A percentile compares a stretch with the other conserved stretches of the same genome.
phyloP scores from a whole-genome alignment of 176 grass and related monocot species.

The Lolium perenne region DNA sequence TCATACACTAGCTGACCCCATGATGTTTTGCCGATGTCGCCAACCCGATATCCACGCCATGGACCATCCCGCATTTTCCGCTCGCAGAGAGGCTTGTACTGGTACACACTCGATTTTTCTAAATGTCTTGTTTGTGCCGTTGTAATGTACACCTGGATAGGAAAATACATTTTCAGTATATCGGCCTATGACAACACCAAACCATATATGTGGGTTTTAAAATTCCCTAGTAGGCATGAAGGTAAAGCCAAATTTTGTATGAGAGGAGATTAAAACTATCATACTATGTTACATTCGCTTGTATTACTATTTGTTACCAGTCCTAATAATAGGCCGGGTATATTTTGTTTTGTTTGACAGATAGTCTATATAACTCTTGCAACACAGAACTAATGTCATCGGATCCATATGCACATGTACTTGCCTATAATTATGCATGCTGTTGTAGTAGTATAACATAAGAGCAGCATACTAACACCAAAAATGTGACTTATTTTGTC shows the following conservation, averaged over 20 bases:
- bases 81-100: slow-evolving; percentile 18
- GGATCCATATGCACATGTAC: not conserved
- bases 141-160: slow-evolving; percentile 6
- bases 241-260: not conserved
- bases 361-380: not conserved
- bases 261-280: not conserved
- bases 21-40: not conserved
- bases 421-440: not conserved
- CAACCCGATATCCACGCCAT: slow-evolving; percentile 10
- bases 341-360: no score
- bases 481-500: not conserved
- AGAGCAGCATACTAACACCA: not conserved
- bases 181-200: not conserved
- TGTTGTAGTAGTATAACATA: not conserved
- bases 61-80: not conserved
- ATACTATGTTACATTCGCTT: no score
- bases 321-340: no score
- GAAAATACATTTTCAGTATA: not conserved
- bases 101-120: not conserved
- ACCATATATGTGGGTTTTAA: not conserved
- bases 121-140: not conserved
- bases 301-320: no score
- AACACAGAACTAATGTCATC: not conserved
- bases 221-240: not conserved
- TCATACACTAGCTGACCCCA: not conserved